Evolutionary conservation across 768 basidiomycete genomes (phyloP), one percentile per base, ranked within the genome.

Genomic region (Pholiota conissans): DNA sequence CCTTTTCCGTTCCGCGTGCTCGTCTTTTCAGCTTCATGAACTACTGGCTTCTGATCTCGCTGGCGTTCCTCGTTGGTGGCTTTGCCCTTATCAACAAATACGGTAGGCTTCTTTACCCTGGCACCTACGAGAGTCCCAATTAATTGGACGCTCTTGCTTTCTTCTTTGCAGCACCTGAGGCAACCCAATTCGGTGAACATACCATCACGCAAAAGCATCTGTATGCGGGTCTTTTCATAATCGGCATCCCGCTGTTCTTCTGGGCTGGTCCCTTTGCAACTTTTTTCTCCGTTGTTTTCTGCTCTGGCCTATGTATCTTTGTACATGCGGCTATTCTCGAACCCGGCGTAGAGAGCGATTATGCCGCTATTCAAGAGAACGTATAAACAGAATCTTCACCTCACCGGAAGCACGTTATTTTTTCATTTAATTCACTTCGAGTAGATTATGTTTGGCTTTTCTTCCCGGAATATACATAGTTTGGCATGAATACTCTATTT

Each of bases 281-380:
- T 24, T 85, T 98, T 74, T 97, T 98, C 83, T 96, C 93, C 93
- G 81, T 98, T 64, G 87, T 96, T 58, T 94, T 95, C 18, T 89
- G 91, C 1, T 94, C 92, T 1, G 81, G 84, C 18, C 79, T 95
- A 59, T 76, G 96, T 60, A 91, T 98, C 66, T 77, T 96, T 60
- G 85, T 79, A 9, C 96, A 98, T 67, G 96, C 96, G 2, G 83
- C 82, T 55, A 60, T 98, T 61, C 85, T 98, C 61, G 96, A 98
- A 73, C 96, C 95, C 2, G 96, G 96, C 26, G 84, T 97, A 53
- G 96, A 98, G 75, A 91, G 90, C 75, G 94, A 96, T 71, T 97
- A 97, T 64, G 86, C 89, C 3, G 67, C 76, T 40, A 89, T 93
- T n/a, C 83, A 90, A 71, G 90, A 89, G 47, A 67, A 69, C 30